Conservation (phyloP, 1,284 basidiomycete genomes). For the Cutaneotrichosporon daszewskae region DNA sequence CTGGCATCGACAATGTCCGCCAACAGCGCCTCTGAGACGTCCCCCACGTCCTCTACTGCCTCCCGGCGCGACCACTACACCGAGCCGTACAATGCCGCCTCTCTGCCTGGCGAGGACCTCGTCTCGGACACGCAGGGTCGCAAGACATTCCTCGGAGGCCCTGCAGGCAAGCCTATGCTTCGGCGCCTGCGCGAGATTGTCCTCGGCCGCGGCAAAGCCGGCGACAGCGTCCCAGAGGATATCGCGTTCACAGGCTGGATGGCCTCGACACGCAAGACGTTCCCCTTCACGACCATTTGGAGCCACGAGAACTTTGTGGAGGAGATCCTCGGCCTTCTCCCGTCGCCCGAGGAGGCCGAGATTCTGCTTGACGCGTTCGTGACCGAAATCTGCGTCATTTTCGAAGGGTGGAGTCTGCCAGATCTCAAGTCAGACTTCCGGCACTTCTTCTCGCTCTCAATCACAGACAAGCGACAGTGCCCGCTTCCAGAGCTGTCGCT, state of each 20-base stretch:
- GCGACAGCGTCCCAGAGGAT: slow-evolving; percentile 23
- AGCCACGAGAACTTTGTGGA: slow-evolving; percentile 46
- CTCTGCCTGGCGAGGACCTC: slow-evolving; percentile 41
- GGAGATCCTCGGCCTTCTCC: slow-evolving; percentile 44
- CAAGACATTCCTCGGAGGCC: slow-evolving; percentile 38
- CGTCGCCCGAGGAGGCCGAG: slow-evolving; percentile 37
- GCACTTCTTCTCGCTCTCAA: slow-evolving; percentile 37
- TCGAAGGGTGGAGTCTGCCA: slow-evolving; percentile 43
- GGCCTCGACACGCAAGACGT: slow-evolving; percentile 44
- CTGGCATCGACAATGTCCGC: slow-evolving; percentile 1
- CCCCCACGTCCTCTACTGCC: slow-evolving; percentile 6
- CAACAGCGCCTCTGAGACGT: slow-evolving; percentile 5
- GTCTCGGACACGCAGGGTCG: slow-evolving; percentile 32
- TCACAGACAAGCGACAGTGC: slow-evolving; percentile 34
- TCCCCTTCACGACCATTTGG: slow-evolving; percentile 49
- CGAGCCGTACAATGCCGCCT: slow-evolving; percentile 35
- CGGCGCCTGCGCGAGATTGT: slow-evolving; percentile 20
- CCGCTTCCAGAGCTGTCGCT: slow-evolving; percentile 40
- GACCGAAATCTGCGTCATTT: slow-evolving; percentile 38
- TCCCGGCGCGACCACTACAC: slow-evolving; percentile 11
- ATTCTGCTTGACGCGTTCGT: slow-evolving; percentile 36
- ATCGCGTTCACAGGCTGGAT: slow-evolving; percentile 44
- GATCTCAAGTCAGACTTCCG: slow-evolving; percentile 37
- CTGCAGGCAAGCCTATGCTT: slow-evolving; percentile 41
- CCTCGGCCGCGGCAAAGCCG: slow-evolving; percentile 3